phyloP scores from a whole-genome alignment of 176 grass and related monocot species.

The Ensete glaucum region DNA sequence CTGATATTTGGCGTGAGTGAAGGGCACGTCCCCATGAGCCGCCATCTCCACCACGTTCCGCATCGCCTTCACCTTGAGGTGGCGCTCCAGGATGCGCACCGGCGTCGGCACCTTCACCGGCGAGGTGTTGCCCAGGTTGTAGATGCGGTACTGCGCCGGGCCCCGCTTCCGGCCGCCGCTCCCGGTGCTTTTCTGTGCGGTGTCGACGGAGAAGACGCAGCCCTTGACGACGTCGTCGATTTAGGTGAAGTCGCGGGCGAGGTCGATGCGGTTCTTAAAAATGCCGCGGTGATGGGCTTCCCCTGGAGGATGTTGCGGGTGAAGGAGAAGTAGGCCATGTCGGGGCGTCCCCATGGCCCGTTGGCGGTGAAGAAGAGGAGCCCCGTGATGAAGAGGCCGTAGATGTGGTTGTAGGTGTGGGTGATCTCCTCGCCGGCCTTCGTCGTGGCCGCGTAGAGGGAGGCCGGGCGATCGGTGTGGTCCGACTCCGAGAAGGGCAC shows the following conservation, averaged over 20 bases:
- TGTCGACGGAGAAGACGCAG: neutral
- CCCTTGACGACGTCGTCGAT: neutral
- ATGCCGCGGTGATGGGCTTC: slow-evolving; percentile 25
- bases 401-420: slow-evolving; percentile 38
- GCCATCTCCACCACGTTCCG: neutral
- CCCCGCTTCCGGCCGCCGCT: neutral
- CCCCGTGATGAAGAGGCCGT: slow-evolving; percentile 33
- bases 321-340: slow-evolving; percentile 46
- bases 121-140: neutral
- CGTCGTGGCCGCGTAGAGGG: no score
- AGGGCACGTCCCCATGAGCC: neutral
- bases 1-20: neutral
- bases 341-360: slow-evolving; percentile 34
- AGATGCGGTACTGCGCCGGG: neutral
- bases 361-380: slow-evolving; percentile 40
- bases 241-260: neutral
- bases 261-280: no score
- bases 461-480: no score
- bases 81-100: neutral
- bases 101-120: neutral
- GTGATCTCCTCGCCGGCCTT: slow-evolving; percentile 34
- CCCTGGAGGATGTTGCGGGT: slow-evolving; percentile 36
- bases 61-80: neutral
- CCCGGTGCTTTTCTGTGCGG: neutral
- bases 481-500: no score